Base-by-base conservation (phyloP, 2,329 filamentous ascomycete species). In the Colletotrichum tamarilloi region DNA sequence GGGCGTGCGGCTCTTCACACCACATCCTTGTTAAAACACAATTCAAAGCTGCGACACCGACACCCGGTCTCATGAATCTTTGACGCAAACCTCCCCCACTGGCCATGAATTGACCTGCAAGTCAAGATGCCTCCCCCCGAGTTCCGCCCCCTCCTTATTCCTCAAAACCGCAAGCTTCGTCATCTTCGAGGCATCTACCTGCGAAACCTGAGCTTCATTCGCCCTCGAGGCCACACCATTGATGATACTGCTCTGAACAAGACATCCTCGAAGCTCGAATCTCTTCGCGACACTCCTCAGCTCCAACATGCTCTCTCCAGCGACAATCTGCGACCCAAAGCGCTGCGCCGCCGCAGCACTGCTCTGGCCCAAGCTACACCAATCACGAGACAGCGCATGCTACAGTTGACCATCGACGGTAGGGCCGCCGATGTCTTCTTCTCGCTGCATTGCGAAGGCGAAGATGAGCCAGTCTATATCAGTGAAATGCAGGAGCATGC, bases 371-470 rank as follows among this genome's bases (percentile, higher is more conserved):
- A 84, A 56, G 81, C 82, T 16, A 88, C 78, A 60, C 87, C 87
- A 0, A 74, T 83, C 4, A 83, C 85, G 30, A 82, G 95, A 67
- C 95, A 98, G 85, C 91, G 91, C 81, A 92, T 92, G 80, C 85
- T 98, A 55, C 93, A 97, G 81, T 88, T 92, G 76, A 89, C 94
- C 8, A 90, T 93, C 32, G 90, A 92, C 65, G 90, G 87, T 77
- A 88, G 91, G 64, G 92, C 97, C 83, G 94, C 92, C n/a, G 93
- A 98, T 83, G 92, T 92, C 19, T 98, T 97, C 87, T 97, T 97
- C 82, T 94, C 94, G 3, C 80, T 98, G 64, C 95, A 98, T 81
- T 89, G 92, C 58, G 85, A 89, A 1, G 89, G 84, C 4, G 83
- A 91, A 64, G 83, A 87, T 59, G 92, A 94, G 19, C 95, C 96